Percentiles rank a stretch among this genome's conserved stretches.
phyloP scores from a whole-genome alignment of 2,329 filamentous ascomycete species.

The Aspergillus nomiae region DNA sequence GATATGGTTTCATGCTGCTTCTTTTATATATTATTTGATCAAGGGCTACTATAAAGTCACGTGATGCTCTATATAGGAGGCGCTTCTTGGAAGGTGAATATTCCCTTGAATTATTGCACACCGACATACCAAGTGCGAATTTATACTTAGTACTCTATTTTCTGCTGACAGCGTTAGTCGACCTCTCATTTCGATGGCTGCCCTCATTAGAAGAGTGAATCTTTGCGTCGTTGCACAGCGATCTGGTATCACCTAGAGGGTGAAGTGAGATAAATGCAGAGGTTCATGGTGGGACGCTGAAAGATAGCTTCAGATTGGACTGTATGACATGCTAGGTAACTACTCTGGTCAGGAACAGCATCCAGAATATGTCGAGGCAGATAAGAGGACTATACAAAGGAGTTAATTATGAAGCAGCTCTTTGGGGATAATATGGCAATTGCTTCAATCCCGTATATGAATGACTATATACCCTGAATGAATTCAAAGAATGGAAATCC shows the following conservation, averaged over 20 bases:
- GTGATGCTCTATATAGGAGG: not conserved
- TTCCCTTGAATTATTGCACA: not conserved
- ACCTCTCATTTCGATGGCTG: not conserved
- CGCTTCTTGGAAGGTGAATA: too few species aligned
- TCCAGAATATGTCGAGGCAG: not conserved
- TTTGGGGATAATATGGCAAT: not conserved
- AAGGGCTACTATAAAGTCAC: not conserved
- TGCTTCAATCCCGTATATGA: not conserved
- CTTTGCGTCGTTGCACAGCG: not conserved
- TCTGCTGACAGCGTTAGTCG: not conserved
- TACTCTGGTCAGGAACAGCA: not conserved
- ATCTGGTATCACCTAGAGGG: not conserved
- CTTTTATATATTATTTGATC: not conserved
- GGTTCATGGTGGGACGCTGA: not conserved
- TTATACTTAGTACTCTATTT: too few species aligned
- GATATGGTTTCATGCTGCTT: not conserved
- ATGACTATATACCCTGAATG: not conserved
- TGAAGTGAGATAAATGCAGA: not conserved
- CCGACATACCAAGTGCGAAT: too few species aligned
- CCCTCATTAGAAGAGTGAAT: not conserved
- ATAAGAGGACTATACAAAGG: not conserved
- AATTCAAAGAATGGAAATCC: conserved; percentile 45
- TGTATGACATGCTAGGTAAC: not conserved
- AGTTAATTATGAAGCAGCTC: not conserved
- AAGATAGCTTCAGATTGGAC: not conserved